Conservation (phyloP, 2,329 filamentous ascomycete genomes). For the Neofusicoccum sp. region DNA sequence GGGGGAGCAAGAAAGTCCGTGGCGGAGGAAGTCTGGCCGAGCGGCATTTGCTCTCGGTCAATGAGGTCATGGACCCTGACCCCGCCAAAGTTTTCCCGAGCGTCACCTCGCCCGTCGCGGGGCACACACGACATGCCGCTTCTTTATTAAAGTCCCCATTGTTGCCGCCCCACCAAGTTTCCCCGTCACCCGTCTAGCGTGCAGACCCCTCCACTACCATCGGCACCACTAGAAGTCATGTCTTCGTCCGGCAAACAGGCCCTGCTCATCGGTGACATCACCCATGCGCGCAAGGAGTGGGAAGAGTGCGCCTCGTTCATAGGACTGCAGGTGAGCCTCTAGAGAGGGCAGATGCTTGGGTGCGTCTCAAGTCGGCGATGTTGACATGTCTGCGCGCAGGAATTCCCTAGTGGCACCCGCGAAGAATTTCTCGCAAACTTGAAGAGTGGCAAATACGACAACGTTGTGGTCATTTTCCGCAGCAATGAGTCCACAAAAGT, state of each 20-base stretch:
- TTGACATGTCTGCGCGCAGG: slow-evolving; percentile 35
- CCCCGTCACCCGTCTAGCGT: neutral
- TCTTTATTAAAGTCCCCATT: neutral
- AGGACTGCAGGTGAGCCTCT: slow-evolving; percentile 32
- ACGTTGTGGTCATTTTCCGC: slow-evolving; percentile 60
- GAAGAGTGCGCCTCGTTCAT: slow-evolving; percentile 38
- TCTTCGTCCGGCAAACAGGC: slow-evolving; percentile 32
- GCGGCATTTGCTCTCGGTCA: slow-evolving; percentile 4
- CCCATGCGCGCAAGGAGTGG: slow-evolving; percentile 52
- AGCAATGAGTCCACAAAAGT: slow-evolving; percentile 59
- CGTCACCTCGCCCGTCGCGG: neutral
- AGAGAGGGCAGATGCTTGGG: neutral
- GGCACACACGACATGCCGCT: slow-evolving; percentile 1
- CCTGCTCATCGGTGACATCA: slow-evolving; percentile 50
- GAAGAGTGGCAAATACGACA: slow-evolving; percentile 57
- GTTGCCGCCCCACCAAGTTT: neutral
- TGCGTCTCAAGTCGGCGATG: neutral
- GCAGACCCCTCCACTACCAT: neutral
- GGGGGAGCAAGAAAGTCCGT: neutral
- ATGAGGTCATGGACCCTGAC: slow-evolving; percentile 8
- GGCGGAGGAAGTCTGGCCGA: slow-evolving; percentile 2
- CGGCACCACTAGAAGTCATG: neutral
- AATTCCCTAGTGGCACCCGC: slow-evolving; percentile 57
- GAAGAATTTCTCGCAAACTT: slow-evolving; percentile 60
- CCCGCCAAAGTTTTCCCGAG: slow-evolving; percentile 13